These are phyloP conservation scores for Clarireedia paspali DNA, from an alignment of 2,329 filamentous ascomycete genomes.

Conservation along the genomic window DNA sequence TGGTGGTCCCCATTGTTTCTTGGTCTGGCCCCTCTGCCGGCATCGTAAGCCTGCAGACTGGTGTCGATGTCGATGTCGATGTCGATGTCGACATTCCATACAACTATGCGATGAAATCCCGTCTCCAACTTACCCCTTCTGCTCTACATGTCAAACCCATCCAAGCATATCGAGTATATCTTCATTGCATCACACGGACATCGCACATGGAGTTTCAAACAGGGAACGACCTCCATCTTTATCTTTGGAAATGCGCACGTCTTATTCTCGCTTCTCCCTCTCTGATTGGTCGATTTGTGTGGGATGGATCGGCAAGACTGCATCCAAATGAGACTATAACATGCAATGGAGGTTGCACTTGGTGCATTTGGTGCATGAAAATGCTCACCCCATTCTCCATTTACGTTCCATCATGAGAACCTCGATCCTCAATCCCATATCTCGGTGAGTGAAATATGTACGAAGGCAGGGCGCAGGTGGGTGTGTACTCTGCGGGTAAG, in stretches of 20 bases:
- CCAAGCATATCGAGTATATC: neutral
- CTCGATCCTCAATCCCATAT: too few species aligned
- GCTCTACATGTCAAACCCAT: neutral
- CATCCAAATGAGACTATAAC: conserved; percentile 6
- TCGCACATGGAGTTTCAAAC: neutral
- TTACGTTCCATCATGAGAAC: too few species aligned
- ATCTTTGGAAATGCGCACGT: neutral
- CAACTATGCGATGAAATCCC: too few species aligned
- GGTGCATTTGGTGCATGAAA: neutral
- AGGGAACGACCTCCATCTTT: neutral
- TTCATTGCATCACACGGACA: conserved; percentile 5
- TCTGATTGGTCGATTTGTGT: neutral
- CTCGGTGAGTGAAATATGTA: too few species aligned
- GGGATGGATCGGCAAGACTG: conserved; percentile 5
- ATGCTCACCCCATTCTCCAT: neutral
- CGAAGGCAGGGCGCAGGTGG: too few species aligned
- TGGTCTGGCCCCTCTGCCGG: too few species aligned
- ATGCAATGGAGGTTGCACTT: conserved; percentile 2
- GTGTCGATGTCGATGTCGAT: neutral
- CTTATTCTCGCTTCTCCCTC: neutral
- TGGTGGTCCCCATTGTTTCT: too few species aligned
- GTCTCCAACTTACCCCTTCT: too few species aligned
- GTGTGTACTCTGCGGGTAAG: too few species aligned
- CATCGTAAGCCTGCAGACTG: neutral
- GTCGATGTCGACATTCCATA: neutral